A percentile compares a stretch with the other conserved stretches of the same genome.
These are phyloP conservation scores for Acanthochlamys bracteata DNA, from an alignment of 106 monocot genomes.

Conservation along the genomic window DNA sequence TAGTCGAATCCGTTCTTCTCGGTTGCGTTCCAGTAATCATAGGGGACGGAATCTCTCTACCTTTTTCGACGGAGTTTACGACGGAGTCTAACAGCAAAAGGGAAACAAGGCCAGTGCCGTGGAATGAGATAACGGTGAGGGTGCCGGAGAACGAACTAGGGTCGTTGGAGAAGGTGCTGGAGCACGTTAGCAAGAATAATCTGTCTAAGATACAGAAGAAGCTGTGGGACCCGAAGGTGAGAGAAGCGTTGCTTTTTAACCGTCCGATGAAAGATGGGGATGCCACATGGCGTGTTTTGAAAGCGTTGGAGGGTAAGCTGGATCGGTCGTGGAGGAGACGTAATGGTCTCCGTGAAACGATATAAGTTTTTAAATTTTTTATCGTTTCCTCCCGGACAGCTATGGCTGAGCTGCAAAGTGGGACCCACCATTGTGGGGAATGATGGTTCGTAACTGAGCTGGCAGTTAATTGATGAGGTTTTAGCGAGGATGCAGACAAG, in stretches of 20 bases:
- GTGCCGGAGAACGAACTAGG: slow-evolving; percentile 64
- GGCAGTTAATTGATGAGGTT: not conserved
- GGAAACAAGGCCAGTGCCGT: slow-evolving; percentile 27
- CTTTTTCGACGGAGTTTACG: slow-evolving; percentile 26
- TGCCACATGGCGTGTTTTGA: slow-evolving; percentile 82
- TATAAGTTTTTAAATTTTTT: not conserved
- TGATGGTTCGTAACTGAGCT: too few relatives aligned
- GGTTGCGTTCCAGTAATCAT: slow-evolving; percentile 93
- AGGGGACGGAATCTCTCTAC: slow-evolving; percentile 78
- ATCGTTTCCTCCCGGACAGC: not conserved
- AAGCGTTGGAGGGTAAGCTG: slow-evolving; percentile 33
- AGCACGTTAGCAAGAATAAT: slow-evolving; percentile 64
- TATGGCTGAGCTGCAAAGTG: not conserved
- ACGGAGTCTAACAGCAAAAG: too few relatives aligned
- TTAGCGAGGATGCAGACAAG: too few relatives aligned
- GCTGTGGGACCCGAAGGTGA: slow-evolving; percentile 63
- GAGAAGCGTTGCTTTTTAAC: slow-evolving; percentile 55
- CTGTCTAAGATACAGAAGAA: slow-evolving; percentile 62
- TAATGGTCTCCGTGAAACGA: too few relatives aligned
- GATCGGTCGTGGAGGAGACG: slow-evolving; percentile 16
- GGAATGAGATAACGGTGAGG: slow-evolving; percentile 64
- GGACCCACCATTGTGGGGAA: not conserved
- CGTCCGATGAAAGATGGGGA: slow-evolving; percentile 43
- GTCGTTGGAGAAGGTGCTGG: slow-evolving; percentile 46
- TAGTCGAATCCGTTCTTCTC: slow-evolving; percentile 81